Percentiles rank a stretch among this genome's conserved stretches.
These are phyloP conservation scores for Mayamaea pseudoterrestris DNA, from an alignment of 108 stramenopile species.

Conservation along the genomic window DNA sequence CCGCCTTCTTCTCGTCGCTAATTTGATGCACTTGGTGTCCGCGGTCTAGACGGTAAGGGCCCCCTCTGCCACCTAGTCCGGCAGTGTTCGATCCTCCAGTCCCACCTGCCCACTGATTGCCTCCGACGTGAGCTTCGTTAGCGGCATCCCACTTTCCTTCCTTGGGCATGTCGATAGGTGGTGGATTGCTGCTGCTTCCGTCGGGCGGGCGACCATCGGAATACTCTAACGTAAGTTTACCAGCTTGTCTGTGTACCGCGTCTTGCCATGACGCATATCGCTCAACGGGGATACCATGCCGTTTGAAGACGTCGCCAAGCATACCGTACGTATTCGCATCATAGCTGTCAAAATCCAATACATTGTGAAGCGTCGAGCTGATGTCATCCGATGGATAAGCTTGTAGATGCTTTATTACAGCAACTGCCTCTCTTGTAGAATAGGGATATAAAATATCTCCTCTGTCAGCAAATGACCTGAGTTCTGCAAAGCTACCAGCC, in stretches of 20 bases:
- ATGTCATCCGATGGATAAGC: constrained; percentile 62
- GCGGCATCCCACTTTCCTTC: constrained; percentile 57
- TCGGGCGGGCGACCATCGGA: constrained; percentile 4
- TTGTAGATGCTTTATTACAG: constrained; percentile 72
- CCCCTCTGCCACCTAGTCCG: constrained; percentile 85
- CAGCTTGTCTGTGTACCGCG: background rate
- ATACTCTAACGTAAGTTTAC: background rate
- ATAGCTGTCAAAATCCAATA: constrained; percentile 72
- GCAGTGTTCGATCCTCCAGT: constrained; percentile 88
- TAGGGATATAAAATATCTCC: constrained; percentile 73
- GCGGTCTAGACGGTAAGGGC: constrained; percentile 79
- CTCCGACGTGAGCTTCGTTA: constrained; percentile 73
- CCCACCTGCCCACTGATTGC: constrained; percentile 86
- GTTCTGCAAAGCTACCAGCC: constrained; percentile 46
- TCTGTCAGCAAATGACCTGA: constrained; percentile 42
- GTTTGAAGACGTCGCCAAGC: constrained; percentile 31
- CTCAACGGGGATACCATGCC: constrained; percentile 21
- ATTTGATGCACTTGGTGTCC: constrained; percentile 85
- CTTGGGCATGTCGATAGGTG: constrained; percentile 33
- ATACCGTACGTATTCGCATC: constrained; percentile 25
- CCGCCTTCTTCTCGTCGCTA: constrained; percentile 67
- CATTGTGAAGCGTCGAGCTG: constrained; percentile 53
- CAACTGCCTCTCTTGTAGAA: constrained; percentile 67
- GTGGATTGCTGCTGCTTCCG: constrained; percentile 16
- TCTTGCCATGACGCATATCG: background rate